Percentiles rank a stretch among this genome's conserved stretches.
phyloP scores from a whole-genome alignment of 345 rosid genomes.

The Geranium rotundifolium region DNA sequence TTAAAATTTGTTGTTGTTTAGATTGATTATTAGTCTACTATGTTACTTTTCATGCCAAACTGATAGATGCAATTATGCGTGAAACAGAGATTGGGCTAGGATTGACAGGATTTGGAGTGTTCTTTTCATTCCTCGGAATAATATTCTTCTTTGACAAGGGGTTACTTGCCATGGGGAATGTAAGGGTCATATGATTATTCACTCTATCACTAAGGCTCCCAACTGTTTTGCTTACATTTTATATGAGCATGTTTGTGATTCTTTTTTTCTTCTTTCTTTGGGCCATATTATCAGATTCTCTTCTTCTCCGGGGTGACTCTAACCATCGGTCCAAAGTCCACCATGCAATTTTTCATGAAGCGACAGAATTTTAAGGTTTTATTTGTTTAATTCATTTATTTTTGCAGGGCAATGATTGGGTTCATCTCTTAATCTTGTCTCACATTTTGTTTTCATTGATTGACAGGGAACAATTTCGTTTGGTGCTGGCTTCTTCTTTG shows the following conservation, averaged over 20 bases:
- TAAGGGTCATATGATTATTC: conserved; percentile 19
- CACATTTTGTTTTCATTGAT: conserved; percentile 4
- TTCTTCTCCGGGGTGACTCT: conserved; percentile 87
- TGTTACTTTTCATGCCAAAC: neutral
- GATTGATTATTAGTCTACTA: neutral
- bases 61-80: conserved; percentile 7
- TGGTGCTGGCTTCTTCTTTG: conserved; percentile 79
- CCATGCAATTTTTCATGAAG: conserved; percentile 86
- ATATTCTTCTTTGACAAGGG: conserved; percentile 90
- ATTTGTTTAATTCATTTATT: neutral
- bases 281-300: conserved; percentile 45
- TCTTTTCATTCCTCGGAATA: conserved; percentile 77
- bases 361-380: conserved; percentile 71
- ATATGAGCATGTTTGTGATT: neutral
- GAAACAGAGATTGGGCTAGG: conserved; percentile 85
- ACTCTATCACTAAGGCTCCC: neutral
- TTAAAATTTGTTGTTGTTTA: neutral
- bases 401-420: neutral
- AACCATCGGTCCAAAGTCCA: conserved; percentile 82
- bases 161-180: conserved; percentile 96
- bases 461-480: conserved; percentile 87
- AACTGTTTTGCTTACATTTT: neutral
- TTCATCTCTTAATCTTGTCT: neutral
- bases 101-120: conserved; percentile 88
- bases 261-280: conserved; percentile 6